Percentiles rank a stretch among this genome's conserved stretches.
These are phyloP conservation scores for Rosa hybrid DNA, from an alignment of 331 rosid genomes.

Conservation along the genomic window DNA sequence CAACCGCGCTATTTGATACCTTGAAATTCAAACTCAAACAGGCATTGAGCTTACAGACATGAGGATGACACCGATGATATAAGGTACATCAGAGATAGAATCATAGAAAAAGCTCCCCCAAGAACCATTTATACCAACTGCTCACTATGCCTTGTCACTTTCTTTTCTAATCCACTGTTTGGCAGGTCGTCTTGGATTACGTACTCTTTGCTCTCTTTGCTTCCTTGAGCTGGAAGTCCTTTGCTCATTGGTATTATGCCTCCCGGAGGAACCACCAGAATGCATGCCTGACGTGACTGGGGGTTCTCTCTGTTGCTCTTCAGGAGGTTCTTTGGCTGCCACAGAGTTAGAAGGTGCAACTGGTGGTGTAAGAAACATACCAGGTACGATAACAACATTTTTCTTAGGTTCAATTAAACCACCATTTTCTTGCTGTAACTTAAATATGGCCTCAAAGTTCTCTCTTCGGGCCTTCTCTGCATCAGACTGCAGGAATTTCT, in stretches of 20 bases:
- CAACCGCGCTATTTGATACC: background rate
- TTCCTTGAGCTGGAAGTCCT: constrained; percentile 39
- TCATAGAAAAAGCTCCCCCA: background rate
- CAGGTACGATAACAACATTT: constrained; percentile 53
- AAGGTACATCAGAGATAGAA: background rate
- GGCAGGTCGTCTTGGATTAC: constrained; percentile 35
- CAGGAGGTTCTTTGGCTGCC: constrained; percentile 35
- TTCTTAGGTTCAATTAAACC: constrained; percentile 71
- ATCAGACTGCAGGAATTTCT: constrained; percentile 50
- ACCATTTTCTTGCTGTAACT: constrained; percentile 60
- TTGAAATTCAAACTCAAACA: background rate
- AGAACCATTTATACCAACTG: background rate
- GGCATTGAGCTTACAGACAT: background rate
- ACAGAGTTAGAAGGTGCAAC: constrained; percentile 20
- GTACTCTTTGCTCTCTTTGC: constrained; percentile 43
- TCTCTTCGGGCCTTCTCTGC: constrained; percentile 54
- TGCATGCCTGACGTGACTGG: constrained; percentile 31
- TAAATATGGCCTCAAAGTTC: constrained; percentile 56
- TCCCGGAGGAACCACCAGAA: constrained; percentile 31
- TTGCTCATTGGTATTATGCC: constrained; percentile 32
- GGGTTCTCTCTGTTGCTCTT: constrained; percentile 34
- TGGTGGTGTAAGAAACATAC: constrained; percentile 63
- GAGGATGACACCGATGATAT: background rate
- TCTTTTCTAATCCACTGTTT: constrained; percentile 66
- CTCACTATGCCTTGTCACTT: constrained; percentile 30